Percentiles rank a stretch among this genome's conserved stretches.
Conservation (phyloP, 495 filamentous ascomycete species). For the Tuber microsphaerosporum region DNA sequence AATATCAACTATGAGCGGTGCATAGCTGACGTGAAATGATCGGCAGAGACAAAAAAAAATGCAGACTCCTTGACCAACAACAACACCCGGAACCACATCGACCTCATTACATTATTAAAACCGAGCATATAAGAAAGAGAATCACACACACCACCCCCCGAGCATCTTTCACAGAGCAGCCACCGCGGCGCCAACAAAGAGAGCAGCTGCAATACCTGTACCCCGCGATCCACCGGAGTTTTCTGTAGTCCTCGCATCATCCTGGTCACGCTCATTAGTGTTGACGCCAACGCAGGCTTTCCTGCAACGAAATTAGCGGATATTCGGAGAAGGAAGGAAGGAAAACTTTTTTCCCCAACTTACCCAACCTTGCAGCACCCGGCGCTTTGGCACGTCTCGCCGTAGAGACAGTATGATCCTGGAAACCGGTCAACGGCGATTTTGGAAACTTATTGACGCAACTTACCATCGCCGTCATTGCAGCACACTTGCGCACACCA, state of each 20-base stretch:
- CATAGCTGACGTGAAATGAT: not conserved
- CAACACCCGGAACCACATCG: not conserved
- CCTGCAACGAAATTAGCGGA: not conserved
- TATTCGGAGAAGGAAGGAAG: too few species aligned
- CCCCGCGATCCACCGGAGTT: not conserved
- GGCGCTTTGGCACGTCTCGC: not conserved
- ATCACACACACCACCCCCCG: not conserved
- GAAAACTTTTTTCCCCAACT: not conserved
- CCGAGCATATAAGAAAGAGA: not conserved
- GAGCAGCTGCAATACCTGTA: not conserved
- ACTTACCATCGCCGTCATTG: not conserved
- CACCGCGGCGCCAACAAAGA: not conserved
- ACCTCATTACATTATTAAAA: not conserved
- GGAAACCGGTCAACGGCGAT: not conserved
- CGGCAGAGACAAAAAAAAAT: not conserved
- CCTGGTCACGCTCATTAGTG: not conserved
- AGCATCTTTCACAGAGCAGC: not conserved
- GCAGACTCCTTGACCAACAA: not conserved
- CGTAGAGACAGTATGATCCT: not conserved
- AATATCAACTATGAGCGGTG: not conserved
- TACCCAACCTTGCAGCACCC: not conserved
- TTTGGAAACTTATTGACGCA: not conserved
- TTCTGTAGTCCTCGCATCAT: not conserved
- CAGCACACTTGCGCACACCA: not conserved
- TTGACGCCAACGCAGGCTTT: not conserved